These are phyloP conservation scores for Penicillium lividum DNA, from an alignment of 495 filamentous ascomycete genomes.

Conservation along the genomic window DNA sequence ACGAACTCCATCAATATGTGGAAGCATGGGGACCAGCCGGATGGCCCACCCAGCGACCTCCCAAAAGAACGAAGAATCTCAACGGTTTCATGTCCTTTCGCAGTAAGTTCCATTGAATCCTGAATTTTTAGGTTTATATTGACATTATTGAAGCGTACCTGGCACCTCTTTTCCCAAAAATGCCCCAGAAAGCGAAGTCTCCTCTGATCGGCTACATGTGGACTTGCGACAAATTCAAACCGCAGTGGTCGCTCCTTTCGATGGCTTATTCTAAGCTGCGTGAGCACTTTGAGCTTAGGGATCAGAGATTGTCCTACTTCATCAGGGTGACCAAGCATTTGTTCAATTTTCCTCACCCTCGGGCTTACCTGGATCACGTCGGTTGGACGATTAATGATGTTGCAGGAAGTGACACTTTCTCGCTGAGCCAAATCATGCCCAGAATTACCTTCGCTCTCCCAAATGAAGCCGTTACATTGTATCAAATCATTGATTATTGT, in stretches of 20 bases:
- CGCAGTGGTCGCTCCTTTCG: conserved; percentile 50
- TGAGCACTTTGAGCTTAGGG: conserved; percentile 41
- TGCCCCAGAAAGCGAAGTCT: conserved; percentile 48
- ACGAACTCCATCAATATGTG: not conserved
- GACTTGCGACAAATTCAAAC: conserved; percentile 44
- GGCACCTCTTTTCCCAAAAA: conserved; percentile 35
- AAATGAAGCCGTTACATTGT: not conserved
- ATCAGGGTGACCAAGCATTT: not conserved
- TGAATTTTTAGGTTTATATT: conserved; percentile 5
- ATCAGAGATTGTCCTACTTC: conserved; percentile 8
- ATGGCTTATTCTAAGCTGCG: conserved; percentile 52
- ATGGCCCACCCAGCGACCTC: not conserved
- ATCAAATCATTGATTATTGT: not conserved
- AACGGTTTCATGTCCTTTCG: conserved; percentile 53
- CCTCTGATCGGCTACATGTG: conserved; percentile 42
- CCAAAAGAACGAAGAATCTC: conserved; percentile 26
- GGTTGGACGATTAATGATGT: not conserved
- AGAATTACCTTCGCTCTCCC: too few relatives aligned
- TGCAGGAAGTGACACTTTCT: too few relatives aligned
- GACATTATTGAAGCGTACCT: conserved; percentile 39
- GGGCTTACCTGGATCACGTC: not conserved
- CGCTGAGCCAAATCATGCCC: too few relatives aligned
- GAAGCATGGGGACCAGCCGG: not conserved
- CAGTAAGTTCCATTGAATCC: conserved; percentile 31
- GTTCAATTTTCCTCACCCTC: not conserved